Percentiles rank a stretch among this genome's conserved stretches.
These are phyloP conservation scores for Solanum corneliomulleri DNA, from an alignment of 257 asterid species.

Conservation along the genomic window DNA sequence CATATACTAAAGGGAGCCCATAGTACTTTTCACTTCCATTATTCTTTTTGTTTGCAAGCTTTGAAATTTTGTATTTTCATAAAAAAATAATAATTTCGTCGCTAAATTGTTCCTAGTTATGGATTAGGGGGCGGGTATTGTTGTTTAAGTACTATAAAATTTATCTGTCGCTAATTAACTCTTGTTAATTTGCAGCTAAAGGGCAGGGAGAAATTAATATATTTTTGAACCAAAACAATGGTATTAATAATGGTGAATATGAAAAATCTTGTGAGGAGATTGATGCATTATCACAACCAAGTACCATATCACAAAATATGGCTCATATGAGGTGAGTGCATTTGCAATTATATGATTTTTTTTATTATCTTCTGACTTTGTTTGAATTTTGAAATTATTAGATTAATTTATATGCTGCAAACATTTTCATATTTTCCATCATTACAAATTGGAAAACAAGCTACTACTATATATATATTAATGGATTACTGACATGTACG, in stretches of 20 bases:
- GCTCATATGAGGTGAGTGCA: conserved; percentile 39
- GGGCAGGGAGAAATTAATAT: conserved; percentile 11
- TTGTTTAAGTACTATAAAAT: not conserved
- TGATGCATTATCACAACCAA: conserved; percentile 21
- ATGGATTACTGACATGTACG: not conserved
- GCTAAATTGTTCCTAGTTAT: not conserved
- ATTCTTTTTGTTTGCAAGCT: conserved; percentile 25
- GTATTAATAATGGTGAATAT: conserved; percentile 3
- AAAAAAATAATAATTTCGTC: not conserved
- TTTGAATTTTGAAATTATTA: not conserved
- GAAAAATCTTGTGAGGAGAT: conserved; percentile 16
- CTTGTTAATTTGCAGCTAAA: conserved; percentile 12
- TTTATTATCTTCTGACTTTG: not conserved
- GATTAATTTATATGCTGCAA: not conserved
- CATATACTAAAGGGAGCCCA: conserved; percentile 20
- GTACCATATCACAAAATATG: conserved; percentile 17
- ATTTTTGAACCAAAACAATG: conserved; percentile 24
- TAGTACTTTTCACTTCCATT: conserved; percentile 5
- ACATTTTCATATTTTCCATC: not conserved
- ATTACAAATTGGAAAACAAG: not conserved
- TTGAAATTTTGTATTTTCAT: not conserved
- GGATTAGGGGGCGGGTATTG: not conserved
- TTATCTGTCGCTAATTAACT: too few relatives aligned
- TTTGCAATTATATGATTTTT: conserved; percentile 1
- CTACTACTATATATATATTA: not conserved